Base-by-base conservation (phyloP, 164 flowering plant species). In the Dillenia turbinata region DNA sequence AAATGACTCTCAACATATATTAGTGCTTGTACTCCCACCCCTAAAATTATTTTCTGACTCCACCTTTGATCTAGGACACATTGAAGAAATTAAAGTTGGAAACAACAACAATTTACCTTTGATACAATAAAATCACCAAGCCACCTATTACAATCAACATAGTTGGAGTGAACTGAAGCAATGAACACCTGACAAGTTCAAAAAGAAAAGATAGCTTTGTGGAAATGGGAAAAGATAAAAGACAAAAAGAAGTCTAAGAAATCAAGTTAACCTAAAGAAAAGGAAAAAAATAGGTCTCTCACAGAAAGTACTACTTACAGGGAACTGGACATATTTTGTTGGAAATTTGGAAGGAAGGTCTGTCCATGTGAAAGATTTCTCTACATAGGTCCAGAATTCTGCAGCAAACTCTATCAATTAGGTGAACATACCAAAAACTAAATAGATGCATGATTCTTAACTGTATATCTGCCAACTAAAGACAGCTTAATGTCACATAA, bases 301-400 rank as follows among this genome's bases (percentile, higher is more conserved):
- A 26, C 40, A 26, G 40, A 26, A 26, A 26, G 40, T 43, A 15
- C 50, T 55, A 82, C 97, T 78, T 64, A 94, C 98, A 57, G 97
- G 98, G 69, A 91, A 94, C 69, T 94, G 97, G 12, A 91, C 97
- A 79, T 89, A 89, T 84, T 91, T 91, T 45, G 99, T 94, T n/a
- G 99, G 99, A 62, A 94, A 94, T 71, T 89, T 91, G 50, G 99
- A 91, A 47, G 99, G 97, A 70, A 82, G 82, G 78, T 89, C 99
- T 8, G 95, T 84, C 99, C 99, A 94, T 22, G 96, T 85, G 77
- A 89, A 94, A 52, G 97, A 94, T 71, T 91, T 85, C 82, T 94
- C 99, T 11, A 94, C 99, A 78, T 86, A 86, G 53, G 92, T 76
- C 99, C 97, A 94, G 69, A 91, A 94, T 70, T 94, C 99, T 94